Base-by-base conservation (phyloP, 75 land plant species). In the Pinus albicaulis region DNA sequence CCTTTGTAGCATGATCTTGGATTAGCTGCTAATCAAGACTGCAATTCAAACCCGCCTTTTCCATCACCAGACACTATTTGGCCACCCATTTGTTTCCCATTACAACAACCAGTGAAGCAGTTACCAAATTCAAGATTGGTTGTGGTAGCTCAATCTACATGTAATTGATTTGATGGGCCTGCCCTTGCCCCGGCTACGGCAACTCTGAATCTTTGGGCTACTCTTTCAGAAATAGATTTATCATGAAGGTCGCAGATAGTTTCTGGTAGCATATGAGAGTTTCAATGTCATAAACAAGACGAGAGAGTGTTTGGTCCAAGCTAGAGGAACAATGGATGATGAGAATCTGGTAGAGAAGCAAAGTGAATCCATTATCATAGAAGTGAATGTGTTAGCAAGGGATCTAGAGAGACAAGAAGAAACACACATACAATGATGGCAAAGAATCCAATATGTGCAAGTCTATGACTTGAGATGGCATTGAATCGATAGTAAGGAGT, bases 151-250 rank as follows among this genome's bases (percentile, higher is more conserved):
- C 73, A 74, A 19, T 68, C 68, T 15, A 76, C 77, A 13, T 52
- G 53, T 75, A 19, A 24, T 63, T 63, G 63, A 17, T 26, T 59
- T 34, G 70, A 75, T 81, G 74, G 76, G 61, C 75, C 72, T 23
- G 14, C 59, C 17, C 14, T 76, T 23, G 80, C 41, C 25, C 77
- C 75, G 31, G 65, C 79, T 13, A 64, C 71, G 16, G 22, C 80
- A 5, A 72, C 69, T 63, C 80, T 89, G 31, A 92, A 92, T 84
- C 97, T 84, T 2, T 96, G 2, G 99, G 99, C 85, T n/a, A 83
- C 77, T 4, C 87, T 92, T 68, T 91, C 76, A 78, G 99, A 91
- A 56, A 80, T 58, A 6, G 84, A 58, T 8, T 62, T 68, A 41
- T 57, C 73, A 13, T 10, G 53, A 48, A 31, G 31, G 31, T 2